A percentile compares a stretch with the other conserved stretches of the same genome.
Conservation (phyloP, 495 filamentous ascomycete genomes). For the Aspergillus saccharolyticus region DNA sequence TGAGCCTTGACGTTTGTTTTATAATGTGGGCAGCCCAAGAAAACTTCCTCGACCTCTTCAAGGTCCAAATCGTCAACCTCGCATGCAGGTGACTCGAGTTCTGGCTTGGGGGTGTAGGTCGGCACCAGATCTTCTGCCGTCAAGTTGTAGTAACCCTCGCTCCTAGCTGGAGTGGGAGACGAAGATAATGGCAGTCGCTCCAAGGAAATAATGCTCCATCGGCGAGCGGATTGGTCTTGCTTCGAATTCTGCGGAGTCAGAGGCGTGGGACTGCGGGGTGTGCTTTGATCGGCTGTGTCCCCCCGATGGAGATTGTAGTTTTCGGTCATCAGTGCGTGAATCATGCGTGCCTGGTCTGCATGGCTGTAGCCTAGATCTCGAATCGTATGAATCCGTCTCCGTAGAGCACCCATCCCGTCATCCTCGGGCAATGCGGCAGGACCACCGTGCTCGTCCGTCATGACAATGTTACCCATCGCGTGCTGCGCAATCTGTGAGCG, state of each 20-base stretch:
- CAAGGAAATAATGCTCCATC: slow-evolving; percentile 21
- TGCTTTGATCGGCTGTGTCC: slow-evolving; percentile 25
- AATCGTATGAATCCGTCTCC: slow-evolving; percentile 74
- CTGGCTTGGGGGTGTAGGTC: slow-evolving; percentile 56
- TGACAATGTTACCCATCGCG: slow-evolving; percentile 8
- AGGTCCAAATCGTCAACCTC: slow-evolving; percentile 43
- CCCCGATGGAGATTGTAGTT: slow-evolving; percentile 55
- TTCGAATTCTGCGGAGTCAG: slow-evolving; percentile 34
- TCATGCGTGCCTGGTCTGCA: slow-evolving; percentile 71
- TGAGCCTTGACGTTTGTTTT: slow-evolving; percentile 93
- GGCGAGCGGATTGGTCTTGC: slow-evolving; percentile 30
- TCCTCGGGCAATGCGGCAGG: slow-evolving; percentile 69
- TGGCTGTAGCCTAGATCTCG: slow-evolving; percentile 57
- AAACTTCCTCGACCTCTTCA: slow-evolving; percentile 36
- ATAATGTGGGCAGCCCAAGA: slow-evolving; percentile 86
- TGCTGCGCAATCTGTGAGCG: slow-evolving; percentile 1
- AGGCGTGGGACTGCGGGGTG: slow-evolving; percentile 27
- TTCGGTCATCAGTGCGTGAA: slow-evolving; percentile 80
- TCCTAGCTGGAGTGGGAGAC: slow-evolving; percentile 24
- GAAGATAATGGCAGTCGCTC: slow-evolving; percentile 33
- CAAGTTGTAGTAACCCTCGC: slow-evolving; percentile 58
- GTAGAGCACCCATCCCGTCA: slow-evolving; percentile 79
- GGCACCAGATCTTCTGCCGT: slow-evolving; percentile 65
- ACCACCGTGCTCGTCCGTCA: slow-evolving; percentile 16
- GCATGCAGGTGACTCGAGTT: slow-evolving; percentile 32